These are phyloP conservation scores for Bifiguratus adelaidae DNA, from an alignment of 192 early-diverging fungal species.

Conservation along the genomic window DNA sequence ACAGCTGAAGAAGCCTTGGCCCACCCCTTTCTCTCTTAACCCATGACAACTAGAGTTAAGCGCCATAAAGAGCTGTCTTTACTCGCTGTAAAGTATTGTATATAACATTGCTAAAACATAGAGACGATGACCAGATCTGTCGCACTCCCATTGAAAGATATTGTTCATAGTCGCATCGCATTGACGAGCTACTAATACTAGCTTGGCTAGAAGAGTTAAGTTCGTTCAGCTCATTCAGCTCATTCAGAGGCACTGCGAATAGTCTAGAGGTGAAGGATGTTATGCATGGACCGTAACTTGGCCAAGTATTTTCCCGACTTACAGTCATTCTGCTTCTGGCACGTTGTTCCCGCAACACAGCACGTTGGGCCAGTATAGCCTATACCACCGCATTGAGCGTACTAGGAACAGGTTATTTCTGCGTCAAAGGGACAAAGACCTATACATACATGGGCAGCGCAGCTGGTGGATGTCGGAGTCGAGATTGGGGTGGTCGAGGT, in stretches of 20 bases:
- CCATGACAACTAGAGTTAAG: no score
- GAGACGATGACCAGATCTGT: no score
- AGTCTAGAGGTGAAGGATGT: not conserved
- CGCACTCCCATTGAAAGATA: no score
- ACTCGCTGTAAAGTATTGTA: no score
- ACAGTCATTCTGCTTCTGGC: not conserved
- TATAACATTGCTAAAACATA: no score
- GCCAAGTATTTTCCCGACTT: not conserved
- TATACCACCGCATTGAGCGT: not conserved
- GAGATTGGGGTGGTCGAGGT: not conserved
- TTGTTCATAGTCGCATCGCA: no score
- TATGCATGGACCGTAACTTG: not conserved
- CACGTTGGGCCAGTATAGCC: not conserved
- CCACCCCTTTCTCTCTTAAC: conserved; percentile 75
- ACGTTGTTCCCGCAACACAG: not conserved
- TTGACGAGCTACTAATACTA: no score
- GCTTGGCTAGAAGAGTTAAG: no score
- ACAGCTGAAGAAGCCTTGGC: conserved; percentile 67
- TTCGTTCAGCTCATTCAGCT: no score
- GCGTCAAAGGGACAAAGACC: not conserved
- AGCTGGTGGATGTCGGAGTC: not conserved
- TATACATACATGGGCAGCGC: not conserved
- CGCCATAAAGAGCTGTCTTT: no score
- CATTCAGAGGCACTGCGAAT: conserved; percentile 1
- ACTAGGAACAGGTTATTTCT: not conserved